A percentile compares a stretch with the other conserved stretches of the same genome.
phyloP scores from a whole-genome alignment of 768 basidiomycete genomes.

The Symmetrospora coprosmae region DNA sequence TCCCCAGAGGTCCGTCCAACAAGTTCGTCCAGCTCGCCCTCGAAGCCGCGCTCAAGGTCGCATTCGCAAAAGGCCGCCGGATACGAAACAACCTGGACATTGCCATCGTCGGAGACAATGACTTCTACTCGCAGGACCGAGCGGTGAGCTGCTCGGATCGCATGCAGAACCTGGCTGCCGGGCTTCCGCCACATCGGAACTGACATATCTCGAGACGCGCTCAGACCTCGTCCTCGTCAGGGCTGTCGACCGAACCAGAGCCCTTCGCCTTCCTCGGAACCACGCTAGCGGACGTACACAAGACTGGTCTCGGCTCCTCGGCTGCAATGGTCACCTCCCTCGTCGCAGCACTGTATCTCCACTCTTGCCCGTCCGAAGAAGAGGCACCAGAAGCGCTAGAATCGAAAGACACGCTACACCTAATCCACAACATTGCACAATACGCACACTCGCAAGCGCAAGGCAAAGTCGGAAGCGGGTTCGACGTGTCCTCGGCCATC shows the following conservation, averaged over 20 bases:
- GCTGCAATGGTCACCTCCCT: constrained; percentile 94
- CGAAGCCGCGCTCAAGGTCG: constrained; percentile 37
- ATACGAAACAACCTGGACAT: constrained; percentile 50
- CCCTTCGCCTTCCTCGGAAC: constrained; percentile 64
- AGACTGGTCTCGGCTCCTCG: constrained; percentile 92
- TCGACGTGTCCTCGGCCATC: constrained; percentile 85
- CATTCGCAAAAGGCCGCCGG: constrained; percentile 39
- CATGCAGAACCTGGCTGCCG: constrained; percentile 3
- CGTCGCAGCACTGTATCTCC: constrained; percentile 67
- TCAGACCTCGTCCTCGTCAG: constrained; percentile 46
- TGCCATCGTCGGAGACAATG: constrained; percentile 79
- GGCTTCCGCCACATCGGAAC: neutral
- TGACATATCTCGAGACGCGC: constrained; percentile 33
- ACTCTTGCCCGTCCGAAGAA: constrained; percentile 33
- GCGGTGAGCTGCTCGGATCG: constrained; percentile 45
- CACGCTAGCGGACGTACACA: constrained; percentile 68
- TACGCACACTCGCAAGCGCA: constrained; percentile 91
- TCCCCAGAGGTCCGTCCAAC: constrained; percentile 41
- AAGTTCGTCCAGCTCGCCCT: constrained; percentile 85
- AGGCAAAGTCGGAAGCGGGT: constrained; percentile 94
- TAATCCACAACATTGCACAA: constrained; percentile 86
- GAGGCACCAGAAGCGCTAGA: neutral
- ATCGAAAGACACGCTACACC: constrained; percentile 42
- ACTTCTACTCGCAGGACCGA: constrained; percentile 88
- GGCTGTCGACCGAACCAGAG: constrained; percentile 49